Conservation (phyloP, 768 basidiomycete genomes). For the Termitomyces sp. region DNA sequence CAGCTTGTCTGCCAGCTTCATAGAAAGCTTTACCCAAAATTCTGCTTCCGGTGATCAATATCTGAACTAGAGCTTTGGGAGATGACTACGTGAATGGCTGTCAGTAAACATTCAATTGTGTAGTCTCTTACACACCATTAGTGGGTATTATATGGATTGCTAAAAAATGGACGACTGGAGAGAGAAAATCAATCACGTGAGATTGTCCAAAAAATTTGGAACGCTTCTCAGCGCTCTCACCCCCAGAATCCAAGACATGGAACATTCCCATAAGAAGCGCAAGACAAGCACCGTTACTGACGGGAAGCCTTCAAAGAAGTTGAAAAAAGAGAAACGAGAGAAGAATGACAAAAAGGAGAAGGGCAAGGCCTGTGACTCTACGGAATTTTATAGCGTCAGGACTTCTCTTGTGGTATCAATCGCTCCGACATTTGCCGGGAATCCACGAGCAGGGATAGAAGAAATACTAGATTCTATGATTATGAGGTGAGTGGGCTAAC, state of each 20-base stretch:
- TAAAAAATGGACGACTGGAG: not conserved
- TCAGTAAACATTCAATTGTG: not conserved
- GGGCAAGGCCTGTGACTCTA: slow-evolving; percentile 28
- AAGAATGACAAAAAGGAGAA: slow-evolving; percentile 26
- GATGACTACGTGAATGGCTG: slow-evolving; percentile 50
- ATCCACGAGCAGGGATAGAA: slow-evolving; percentile 69
- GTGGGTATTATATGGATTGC: not conserved
- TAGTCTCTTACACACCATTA: slow-evolving; percentile 11
- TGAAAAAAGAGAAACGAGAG: slow-evolving; percentile 30
- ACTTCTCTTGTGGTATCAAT: slow-evolving; percentile 71
- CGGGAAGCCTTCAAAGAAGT: slow-evolving; percentile 27
- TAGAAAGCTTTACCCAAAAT: slow-evolving; percentile 89
- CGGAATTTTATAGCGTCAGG: slow-evolving; percentile 57
- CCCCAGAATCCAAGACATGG: slow-evolving; percentile 14
- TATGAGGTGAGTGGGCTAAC: slow-evolving; percentile 65
- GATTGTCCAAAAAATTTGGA: slow-evolving; percentile 6
- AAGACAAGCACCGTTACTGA: slow-evolving; percentile 26
- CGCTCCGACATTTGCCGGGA: slow-evolving; percentile 73
- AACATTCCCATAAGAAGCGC: slow-evolving; percentile 39
- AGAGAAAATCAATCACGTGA: slow-evolving; percentile 7
- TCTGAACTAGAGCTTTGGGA: slow-evolving; percentile 76
- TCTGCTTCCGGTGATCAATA: slow-evolving; percentile 67
- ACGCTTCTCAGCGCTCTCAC: not conserved
- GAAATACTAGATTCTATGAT: slow-evolving; percentile 94
- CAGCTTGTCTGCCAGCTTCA: slow-evolving; percentile 88